Evolutionary conservation across 495 filamentous ascomycete species (phyloP).

Genomic region (Aspergillus bridgeri): DNA sequence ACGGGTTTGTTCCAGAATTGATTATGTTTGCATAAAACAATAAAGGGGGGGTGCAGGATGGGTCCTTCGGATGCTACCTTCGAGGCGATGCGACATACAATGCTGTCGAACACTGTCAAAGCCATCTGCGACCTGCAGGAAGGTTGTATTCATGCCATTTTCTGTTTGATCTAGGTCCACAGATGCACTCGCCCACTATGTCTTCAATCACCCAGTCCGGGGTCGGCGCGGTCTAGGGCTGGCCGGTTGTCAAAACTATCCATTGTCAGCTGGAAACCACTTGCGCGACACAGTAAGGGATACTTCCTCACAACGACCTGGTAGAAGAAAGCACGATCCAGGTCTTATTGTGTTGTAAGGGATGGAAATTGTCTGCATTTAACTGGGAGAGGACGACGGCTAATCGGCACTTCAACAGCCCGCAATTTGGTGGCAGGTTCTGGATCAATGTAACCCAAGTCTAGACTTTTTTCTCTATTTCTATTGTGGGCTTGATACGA

Average conservation of each 20-base stretch:
- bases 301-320: not conserved
- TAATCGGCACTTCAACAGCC: not conserved
- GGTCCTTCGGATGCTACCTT: not conserved
- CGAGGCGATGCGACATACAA: not conserved
- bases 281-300: not conserved
- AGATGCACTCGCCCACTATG: not conserved
- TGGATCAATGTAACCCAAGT: not conserved
- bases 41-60: not conserved
- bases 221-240: not conserved
- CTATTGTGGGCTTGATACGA: too few species aligned
- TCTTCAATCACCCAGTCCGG: not conserved
- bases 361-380: not conserved
- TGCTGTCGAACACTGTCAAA: not conserved
- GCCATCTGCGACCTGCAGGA: not conserved
- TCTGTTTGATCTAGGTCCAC: not conserved
- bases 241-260: not conserved
- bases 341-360: not conserved
- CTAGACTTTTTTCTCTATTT: not conserved
- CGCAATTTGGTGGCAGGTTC: not conserved
- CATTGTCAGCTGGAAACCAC: not conserved
- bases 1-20: not conserved
- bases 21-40: not conserved
- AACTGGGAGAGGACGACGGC: not conserved
- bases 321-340: not conserved
- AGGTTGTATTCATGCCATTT: not conserved